Conservation (phyloP, 257 asterid genomes). For the Primulina tabacum region DNA sequence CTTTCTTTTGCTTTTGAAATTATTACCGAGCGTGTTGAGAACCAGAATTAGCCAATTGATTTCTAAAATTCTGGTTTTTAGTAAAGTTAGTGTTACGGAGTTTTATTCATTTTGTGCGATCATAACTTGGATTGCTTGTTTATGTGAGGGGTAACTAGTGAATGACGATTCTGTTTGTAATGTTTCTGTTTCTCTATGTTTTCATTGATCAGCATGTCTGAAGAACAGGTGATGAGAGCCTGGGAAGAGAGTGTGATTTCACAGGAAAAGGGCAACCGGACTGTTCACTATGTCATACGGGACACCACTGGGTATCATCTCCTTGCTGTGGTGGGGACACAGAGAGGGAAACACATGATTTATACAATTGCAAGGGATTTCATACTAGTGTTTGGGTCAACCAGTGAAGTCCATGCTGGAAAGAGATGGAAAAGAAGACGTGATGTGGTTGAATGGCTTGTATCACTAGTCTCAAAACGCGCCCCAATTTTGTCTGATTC, state of each 20-base stretch:
- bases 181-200: conserved; percentile 1
- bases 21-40: neutral
- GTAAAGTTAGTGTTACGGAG: neutral
- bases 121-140: conserved; percentile 10
- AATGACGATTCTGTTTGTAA: conserved; percentile 4
- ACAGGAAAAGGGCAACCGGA: conserved; percentile 33
- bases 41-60: neutral
- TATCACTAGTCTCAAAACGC: conserved; percentile 26
- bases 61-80: neutral
- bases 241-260: conserved; percentile 42
- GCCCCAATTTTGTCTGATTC: conserved; percentile 29
- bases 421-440: conserved; percentile 32
- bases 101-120: neutral
- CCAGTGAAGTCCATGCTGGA: conserved; percentile 18
- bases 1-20: conserved; percentile 3
- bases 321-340: conserved; percentile 37
- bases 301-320: conserved; percentile 20
- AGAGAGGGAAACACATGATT: conserved; percentile 31
- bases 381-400: conserved; percentile 24
- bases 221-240: conserved; percentile 22
- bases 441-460: conserved; percentile 36
- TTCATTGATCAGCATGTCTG: conserved; percentile 39
- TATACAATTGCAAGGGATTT: conserved; percentile 29
- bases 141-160: conserved; percentile 6
- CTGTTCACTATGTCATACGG: conserved; percentile 29